Conservation (phyloP, 345 rosid genomes). For the Jatropha curcas region DNA sequence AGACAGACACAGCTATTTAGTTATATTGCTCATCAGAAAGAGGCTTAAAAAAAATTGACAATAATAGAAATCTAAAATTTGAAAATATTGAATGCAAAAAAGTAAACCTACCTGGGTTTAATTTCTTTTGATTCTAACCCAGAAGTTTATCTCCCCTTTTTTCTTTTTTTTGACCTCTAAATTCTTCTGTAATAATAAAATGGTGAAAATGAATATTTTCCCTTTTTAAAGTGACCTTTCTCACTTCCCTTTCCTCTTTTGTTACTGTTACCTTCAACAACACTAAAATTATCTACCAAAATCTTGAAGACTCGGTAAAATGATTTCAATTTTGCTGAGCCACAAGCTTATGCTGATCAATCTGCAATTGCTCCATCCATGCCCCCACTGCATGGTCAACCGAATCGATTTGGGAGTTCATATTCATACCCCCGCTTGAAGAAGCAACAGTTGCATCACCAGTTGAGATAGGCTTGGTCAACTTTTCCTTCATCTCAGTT, state of each 20-base stretch:
- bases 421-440: conserved; percentile 31
- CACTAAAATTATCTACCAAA: conserved; percentile 49
- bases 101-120: conserved; percentile 33
- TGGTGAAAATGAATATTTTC: conserved; percentile 44
- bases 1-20: conserved; percentile 21
- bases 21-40: conserved; percentile 24
- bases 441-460: conserved; percentile 21
- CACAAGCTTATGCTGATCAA: conserved; percentile 46
- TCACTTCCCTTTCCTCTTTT: conserved; percentile 19
- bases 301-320: conserved; percentile 30
- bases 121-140: conserved; percentile 32
- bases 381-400: conserved; percentile 63
- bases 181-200: conserved; percentile 46
- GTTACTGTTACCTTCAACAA: conserved; percentile 32
- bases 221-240: conserved; percentile 27
- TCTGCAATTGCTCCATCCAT: conserved; percentile 52
- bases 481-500: conserved; percentile 40
- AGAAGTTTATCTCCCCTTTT: conserved; percentile 28
- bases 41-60: conserved; percentile 23
- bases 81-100: conserved; percentile 31
- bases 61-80: conserved; percentile 29
- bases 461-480: conserved; percentile 29
- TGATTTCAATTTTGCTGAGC: conserved; percentile 75
- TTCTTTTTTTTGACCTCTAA: conserved; percentile 23
- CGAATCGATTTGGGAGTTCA: conserved; percentile 41